phyloP scores from a whole-genome alignment of 257 asterid species.

The Eucommia ulmoides region DNA sequence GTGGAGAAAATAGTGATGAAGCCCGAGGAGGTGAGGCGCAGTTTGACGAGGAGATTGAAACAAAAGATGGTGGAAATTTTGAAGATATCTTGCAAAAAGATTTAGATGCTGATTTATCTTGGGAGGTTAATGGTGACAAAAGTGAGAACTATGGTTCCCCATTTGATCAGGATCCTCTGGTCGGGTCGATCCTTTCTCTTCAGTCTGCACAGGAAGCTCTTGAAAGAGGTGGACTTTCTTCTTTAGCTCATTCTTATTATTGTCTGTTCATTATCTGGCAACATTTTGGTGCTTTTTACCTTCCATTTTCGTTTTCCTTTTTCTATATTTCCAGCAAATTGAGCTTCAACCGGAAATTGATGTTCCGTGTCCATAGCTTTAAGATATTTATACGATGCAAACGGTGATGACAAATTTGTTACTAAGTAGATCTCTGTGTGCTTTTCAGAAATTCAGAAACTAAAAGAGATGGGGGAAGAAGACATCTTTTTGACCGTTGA shows the following conservation, averaged over 20 bases:
- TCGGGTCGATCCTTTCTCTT: neutral
- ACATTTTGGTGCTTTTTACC: neutral
- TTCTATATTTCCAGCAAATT: neutral
- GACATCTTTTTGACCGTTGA: neutral
- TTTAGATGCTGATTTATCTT: neutral
- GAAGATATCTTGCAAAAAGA: neutral
- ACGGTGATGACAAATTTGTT: too few relatives aligned
- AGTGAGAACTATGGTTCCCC: neutral
- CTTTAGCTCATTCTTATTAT: neutral
- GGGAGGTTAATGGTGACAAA: neutral
- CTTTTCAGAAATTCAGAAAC: too few relatives aligned
- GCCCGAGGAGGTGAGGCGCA: neutral
- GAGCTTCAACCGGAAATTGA: neutral
- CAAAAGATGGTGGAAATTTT: neutral
- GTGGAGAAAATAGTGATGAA: neutral
- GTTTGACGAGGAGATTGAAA: neutral
- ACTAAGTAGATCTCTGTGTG: too few relatives aligned
- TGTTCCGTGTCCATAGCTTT: neutral
- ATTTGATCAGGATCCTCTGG: neutral
- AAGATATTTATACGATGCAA: neutral
- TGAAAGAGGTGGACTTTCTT: neutral
- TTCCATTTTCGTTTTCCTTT: neutral
- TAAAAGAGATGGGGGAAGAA: too few relatives aligned
- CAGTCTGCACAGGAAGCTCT: neutral
- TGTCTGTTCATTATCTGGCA: neutral